Evolutionary conservation across 1,139 yeast species (phyloP).

Genomic region (Yamadazyma songkhlaensis): DNA sequence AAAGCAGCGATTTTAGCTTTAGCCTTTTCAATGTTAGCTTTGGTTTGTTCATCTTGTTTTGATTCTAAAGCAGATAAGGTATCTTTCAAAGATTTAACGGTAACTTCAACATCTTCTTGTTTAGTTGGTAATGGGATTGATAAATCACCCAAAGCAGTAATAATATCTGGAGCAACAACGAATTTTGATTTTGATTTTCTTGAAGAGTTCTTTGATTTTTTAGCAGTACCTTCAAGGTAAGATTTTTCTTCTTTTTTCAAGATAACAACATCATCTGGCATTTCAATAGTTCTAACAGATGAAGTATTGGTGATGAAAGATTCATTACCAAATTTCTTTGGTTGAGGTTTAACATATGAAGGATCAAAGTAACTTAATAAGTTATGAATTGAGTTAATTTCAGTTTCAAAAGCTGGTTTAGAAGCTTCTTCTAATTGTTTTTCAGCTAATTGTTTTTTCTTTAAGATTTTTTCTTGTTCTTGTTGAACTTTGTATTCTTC

Average conservation of each 20-base stretch:
- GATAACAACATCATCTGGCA: slow-evolving; percentile 64
- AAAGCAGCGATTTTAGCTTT: slow-evolving; percentile 72
- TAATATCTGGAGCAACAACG: slow-evolving; percentile 76
- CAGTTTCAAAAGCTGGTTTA: slow-evolving; percentile 79
- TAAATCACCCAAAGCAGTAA: slow-evolving; percentile 74
- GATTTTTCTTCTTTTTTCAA: slow-evolving; percentile 66
- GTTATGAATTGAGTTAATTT: slow-evolving; percentile 70
- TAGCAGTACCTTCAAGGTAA: slow-evolving; percentile 52
- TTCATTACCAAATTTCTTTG: slow-evolving; percentile 27
- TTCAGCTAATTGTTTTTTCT: slow-evolving; percentile 65
- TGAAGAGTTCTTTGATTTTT: slow-evolving; percentile 43
- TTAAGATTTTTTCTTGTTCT: slow-evolving; percentile 58
- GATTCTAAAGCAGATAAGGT: slow-evolving; percentile 69
- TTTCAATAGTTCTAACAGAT: slow-evolving; percentile 50
- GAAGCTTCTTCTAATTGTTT: slow-evolving; percentile 65
- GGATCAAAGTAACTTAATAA: slow-evolving; percentile 78
- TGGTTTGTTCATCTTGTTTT: slow-evolving; percentile 81
- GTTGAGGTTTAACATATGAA: slow-evolving; percentile 61
- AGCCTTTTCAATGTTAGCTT: slow-evolving; percentile 70
- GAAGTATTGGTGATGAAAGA: slow-evolving; percentile 25
- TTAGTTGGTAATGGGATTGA: slow-evolving; percentile 79
- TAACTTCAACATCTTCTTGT: slow-evolving; percentile 66
- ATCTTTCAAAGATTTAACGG: slow-evolving; percentile 67
- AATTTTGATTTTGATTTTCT: slow-evolving; percentile 42
- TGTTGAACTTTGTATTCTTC: slow-evolving; percentile 60